Base-by-base conservation (phyloP, 1,139 yeast species). In the Suhomyces choctaworum region DNA sequence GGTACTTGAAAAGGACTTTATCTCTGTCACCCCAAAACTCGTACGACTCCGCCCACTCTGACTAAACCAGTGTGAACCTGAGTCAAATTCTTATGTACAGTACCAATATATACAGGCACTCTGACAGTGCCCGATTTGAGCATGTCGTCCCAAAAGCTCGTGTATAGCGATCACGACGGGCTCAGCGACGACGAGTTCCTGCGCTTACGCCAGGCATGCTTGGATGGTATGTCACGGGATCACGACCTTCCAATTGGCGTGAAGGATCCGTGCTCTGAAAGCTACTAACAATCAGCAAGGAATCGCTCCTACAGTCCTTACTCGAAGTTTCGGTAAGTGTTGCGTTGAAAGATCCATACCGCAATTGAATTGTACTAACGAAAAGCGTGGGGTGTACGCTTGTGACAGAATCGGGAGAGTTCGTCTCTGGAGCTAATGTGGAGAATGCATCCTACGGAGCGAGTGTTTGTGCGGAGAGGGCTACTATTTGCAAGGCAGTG, bases 401-500 rank as follows among this genome's bases (percentile, higher is more conserved):
- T 1, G 52, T 85, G 21, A 70, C 88, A 0, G 54, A 54, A 1
- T 60, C 67, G 7, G 84, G 79, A 3, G 62, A 65, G 14, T 66
- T 57, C 29, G 62, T 82, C 22, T 57, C 62, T 9, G 98, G 97
- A 4, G 95, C 95, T 31, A 92, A 92, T 50, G 80, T 92, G 16
- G 98, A 92, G 56, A 92, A 90, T 55, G 97, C 97, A 3, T 80
- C 94, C 27, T 90, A 85, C 52, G 94, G 92, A 8, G 97, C 84
- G 0, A 74, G 85, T 2, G 80, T 89, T 12, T 92, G 98, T 58
- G 98, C 98, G 2, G 98, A 92, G 56, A 67, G 96, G 37, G 73
- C 88, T 1, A 84, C 97, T 0, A 69, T 87, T 3, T 73, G 78
- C 15, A 76, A 76, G 38, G 90, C 95, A 0, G 73, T 82, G 48